These are phyloP conservation scores for Amylocystis lapponica DNA, from an alignment of 768 basidiomycete genomes.

Conservation along the genomic window DNA sequence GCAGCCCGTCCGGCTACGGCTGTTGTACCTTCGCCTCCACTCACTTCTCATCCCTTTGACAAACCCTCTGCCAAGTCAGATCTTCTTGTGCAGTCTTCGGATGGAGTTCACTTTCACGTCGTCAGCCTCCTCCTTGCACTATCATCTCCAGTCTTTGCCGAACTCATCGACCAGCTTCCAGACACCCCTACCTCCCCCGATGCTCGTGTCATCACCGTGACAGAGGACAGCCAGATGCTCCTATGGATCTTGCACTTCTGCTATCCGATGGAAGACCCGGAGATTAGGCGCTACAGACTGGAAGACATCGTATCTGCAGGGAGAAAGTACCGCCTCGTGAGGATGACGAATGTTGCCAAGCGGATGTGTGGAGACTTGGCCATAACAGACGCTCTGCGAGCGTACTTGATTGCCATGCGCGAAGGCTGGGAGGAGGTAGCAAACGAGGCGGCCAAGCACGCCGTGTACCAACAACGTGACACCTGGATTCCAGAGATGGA, in stretches of 20 bases:
- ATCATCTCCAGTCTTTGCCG: too few species aligned
- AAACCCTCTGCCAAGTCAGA: too few species aligned
- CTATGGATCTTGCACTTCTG: constrained; percentile 11
- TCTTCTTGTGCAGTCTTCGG: too few species aligned
- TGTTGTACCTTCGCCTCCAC: too few species aligned
- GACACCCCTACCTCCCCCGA: too few species aligned
- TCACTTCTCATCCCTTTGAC: too few species aligned
- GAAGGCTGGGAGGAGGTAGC: constrained; percentile 1
- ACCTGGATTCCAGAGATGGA: constrained; percentile 3
- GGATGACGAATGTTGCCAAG: neutral
- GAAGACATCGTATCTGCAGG: constrained; percentile 11
- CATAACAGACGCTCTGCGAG: neutral
- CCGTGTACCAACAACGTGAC: neutral
- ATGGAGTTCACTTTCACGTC: too few species aligned
- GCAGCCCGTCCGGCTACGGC: too few species aligned
- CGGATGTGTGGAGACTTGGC: too few species aligned
- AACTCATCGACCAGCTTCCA: too few species aligned
- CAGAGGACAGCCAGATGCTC: neutral
- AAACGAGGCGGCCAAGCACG: neutral
- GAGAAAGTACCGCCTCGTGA: constrained; percentile 13
- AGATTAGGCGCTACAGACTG: constrained; percentile 4
- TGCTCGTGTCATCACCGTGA: too few species aligned
- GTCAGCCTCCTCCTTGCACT: too few species aligned
- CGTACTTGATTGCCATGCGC: neutral
- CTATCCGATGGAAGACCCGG: constrained; percentile 13